Base-by-base conservation (phyloP, 1,284 basidiomycete genomes). In the Veloporphyrellus conicus region DNA sequence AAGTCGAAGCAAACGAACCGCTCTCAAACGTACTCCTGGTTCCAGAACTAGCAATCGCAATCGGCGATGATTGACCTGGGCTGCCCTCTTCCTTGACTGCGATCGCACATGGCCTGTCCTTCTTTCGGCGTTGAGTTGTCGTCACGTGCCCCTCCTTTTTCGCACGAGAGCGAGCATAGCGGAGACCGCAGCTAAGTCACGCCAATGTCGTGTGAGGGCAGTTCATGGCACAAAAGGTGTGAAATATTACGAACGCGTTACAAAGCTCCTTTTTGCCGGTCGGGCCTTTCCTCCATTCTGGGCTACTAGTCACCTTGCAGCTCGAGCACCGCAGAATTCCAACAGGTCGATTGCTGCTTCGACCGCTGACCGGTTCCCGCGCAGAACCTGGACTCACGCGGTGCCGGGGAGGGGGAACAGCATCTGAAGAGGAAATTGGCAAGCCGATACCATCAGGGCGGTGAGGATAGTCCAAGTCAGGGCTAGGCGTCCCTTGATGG, bases 251-350 rank as follows among this genome's bases (percentile, higher is more conserved):
- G 75, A 69, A 93, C 87, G 92, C 92, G 70, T 95, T 95, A 68
- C 92, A 95, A 39, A 95, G 73, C 65, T 93, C 89, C 71, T 94
- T 94, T 67, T 89, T 87, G 15, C 92, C 92, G 58, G 79, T 89
- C 47, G 87, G 87, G 15, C 87, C 91, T 67, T 95, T 93, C 60
- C 93, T 76, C 93, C 93, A 97, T 67, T 97, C 94, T 0, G 93
- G 93, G 58, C 88, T 92, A 44, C 84, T 82, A 12, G 82, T 87
- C 19, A 77, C 87, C 64, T 85, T 88, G 69, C 92, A 95, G 59
- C 85, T 89, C 14, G 84, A 78, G 68, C 92, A 95, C 55, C 80
- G 80, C 43, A 79, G 69, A 10, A 90, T 73, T 6, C 90, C 87
- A 29, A 78, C 76, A 0, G 90, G 89, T 12, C 90, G 78, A 51